Percentiles rank a stretch among this genome's conserved stretches.
Evolutionary conservation across 2,329 filamentous ascomycete genomes (phyloP).

Genomic region (Plectosphaerella cucumerina): DNA sequence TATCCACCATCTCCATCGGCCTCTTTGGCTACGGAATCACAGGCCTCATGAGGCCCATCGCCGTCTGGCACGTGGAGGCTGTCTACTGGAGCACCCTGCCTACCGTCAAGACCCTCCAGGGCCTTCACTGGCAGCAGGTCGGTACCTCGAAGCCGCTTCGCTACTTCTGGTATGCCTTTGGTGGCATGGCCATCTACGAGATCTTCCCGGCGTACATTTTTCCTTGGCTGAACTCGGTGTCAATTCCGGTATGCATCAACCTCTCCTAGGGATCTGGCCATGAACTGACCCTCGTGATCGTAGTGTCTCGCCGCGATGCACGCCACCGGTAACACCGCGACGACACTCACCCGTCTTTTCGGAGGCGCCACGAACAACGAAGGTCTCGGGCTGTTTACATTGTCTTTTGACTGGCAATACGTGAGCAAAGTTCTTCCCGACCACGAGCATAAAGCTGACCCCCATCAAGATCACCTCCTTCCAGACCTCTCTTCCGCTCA

Average conservation of each 20-base stretch:
- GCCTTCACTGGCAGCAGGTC: slow-evolving; percentile 47
- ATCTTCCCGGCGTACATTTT: slow-evolving; percentile 52
- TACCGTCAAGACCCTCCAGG: slow-evolving; percentile 48
- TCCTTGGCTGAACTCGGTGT: slow-evolving; percentile 51
- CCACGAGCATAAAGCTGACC: slow-evolving; percentile 1
- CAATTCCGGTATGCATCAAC: slow-evolving; percentile 29
- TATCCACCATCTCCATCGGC: slow-evolving; percentile 48
- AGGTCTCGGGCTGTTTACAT: slow-evolving; percentile 42
- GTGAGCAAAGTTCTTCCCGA: slow-evolving; percentile 27
- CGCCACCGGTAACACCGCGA: slow-evolving; percentile 39
- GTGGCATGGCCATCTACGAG: slow-evolving; percentile 45
- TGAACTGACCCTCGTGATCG: too few relatives aligned
- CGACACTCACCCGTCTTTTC: slow-evolving; percentile 42
- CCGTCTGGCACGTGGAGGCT: slow-evolving; percentile 51
- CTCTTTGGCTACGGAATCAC: slow-evolving; percentile 52
- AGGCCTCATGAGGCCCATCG: slow-evolving; percentile 48
- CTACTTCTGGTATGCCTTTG: slow-evolving; percentile 47
- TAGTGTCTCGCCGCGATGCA: slow-evolving; percentile 47
- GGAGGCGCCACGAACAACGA: slow-evolving; percentile 49
- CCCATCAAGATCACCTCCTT: slow-evolving; percentile 45
- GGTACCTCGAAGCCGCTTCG: slow-evolving; percentile 46
- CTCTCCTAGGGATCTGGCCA: too few relatives aligned
- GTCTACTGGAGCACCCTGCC: slow-evolving; percentile 53
- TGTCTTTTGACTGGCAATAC: slow-evolving; percentile 53
- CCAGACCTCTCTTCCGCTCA: slow-evolving; percentile 47